Evolutionary conservation across 192 early-diverging fungal species (phyloP).

Genomic region (Pilaira anomala): DNA sequence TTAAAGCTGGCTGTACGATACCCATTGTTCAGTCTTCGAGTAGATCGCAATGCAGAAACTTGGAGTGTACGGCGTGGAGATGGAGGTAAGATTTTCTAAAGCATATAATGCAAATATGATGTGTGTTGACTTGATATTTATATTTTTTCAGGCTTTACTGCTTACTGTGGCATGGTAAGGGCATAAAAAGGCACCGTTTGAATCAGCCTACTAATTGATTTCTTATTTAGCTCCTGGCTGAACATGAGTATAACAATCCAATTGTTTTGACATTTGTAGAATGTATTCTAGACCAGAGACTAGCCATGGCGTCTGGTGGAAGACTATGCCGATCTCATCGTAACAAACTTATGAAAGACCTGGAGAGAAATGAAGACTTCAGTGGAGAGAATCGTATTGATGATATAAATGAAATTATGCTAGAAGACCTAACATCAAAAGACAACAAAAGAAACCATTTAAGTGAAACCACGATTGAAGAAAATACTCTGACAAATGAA

Average conservation of each 20-base stretch:
- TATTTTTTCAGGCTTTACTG: constrained; percentile 20
- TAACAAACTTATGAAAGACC: neutral
- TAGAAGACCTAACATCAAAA: neutral
- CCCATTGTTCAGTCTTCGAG: constrained; percentile 32
- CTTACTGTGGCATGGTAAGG: constrained; percentile 40
- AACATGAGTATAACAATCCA: constrained; percentile 39
- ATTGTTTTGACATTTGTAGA: constrained; percentile 28
- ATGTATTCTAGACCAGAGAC: constrained; percentile 8
- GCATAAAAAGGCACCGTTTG: neutral
- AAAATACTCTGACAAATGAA: neutral
- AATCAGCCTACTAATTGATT: neutral
- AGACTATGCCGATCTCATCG: neutral
- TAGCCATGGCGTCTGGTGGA: no score
- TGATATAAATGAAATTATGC: no score
- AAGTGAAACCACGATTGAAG: no score
- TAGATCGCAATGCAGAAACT: constrained; percentile 38
- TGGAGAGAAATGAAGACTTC: no score
- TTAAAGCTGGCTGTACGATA: constrained; percentile 34
- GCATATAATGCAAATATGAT: neutral
- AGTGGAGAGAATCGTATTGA: no score
- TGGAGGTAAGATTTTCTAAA: constrained; percentile 27
- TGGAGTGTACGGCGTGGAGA: constrained; percentile 40
- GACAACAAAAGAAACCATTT: neutral
- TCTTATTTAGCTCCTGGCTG: constrained; percentile 23
- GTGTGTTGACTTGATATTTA: neutral